Base-by-base conservation (phyloP, 2,329 filamentous ascomycete species). In the Talaromyces piceae region DNA sequence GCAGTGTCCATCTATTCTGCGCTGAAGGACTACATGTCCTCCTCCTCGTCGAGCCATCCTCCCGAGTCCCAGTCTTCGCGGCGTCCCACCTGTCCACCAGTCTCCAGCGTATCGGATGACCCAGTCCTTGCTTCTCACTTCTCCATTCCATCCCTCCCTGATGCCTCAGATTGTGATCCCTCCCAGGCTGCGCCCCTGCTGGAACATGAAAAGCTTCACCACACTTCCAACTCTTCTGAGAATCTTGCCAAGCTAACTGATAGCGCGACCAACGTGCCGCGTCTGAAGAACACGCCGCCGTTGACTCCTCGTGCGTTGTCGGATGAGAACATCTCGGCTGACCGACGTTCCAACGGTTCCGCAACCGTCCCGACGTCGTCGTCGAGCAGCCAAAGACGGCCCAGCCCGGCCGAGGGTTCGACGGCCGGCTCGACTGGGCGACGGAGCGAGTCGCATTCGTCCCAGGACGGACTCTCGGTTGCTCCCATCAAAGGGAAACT, bases 231-330 rank as follows among this genome's bases (percentile, higher is more conserved):
- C 58, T 70, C 67, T 66, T 69, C 69, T 64, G 67, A 71, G 61
- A 72, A 74, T 51, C 62, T 71, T 59, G 63, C 61, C 63, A 72
- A 85, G 87, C 91, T 96, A 89, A 96, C 90, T 82, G 79, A 83
- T 79, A 81, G 82, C 78, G 77, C 77, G 72, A 76, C 76, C 71
- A 76, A 71, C 70, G 72, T 67, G 69, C 68, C 73, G 63, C 70
- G 68, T 72, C 68, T 82, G 77, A 95, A 96, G 91, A 95, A 89
- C 77, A 93, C 88, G 61, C 87, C 89, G 60, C 84, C 90, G 55
- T 91, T 91, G 60, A 94, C 91, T 51, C 91, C 89, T 57, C 85
- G 91, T 73, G 87, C 91, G 54, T 82, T 91, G 63, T 95, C 89
- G 51, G 78, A 81, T 68, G 81, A 82, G 63, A 75, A 73, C 43